Base-by-base conservation (phyloP, 805 yeast species). In the Schizosaccharomyces japonicus region DNA sequence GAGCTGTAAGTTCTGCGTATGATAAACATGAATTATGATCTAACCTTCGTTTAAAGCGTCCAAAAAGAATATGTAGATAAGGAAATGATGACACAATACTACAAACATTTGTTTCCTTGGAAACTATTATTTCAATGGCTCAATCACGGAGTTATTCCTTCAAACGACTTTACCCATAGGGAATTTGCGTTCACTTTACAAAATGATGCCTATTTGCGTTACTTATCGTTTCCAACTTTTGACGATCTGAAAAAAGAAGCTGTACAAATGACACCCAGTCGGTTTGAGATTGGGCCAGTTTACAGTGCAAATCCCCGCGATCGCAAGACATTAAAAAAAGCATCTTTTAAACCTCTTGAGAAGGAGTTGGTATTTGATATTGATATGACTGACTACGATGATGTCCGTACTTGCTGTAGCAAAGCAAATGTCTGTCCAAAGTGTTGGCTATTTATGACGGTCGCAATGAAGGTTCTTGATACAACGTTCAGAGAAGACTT, bases 331-430 rank as follows among this genome's bases (percentile, higher is more conserved):
- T 66, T 83, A 13, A 73, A 92, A 17, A 80, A 80, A 54, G 69
- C 69, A 28, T 78, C 81, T 21, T 73, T 84, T 77, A 76, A 74
- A 55, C 90, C 98, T 1, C 56, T 78, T 30, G 68, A 73, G 53
- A 90, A 90, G 60, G 98, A 90, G 60, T 67, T 90, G 50, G 94
- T 85, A 5, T 79, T 90, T 53, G 98, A 90, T 75, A 87, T 90
- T 53, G 98, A 90, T 77, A 74, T 90, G 68, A 90, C 95, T 25
- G 98, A 90, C 65, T 90, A 90, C 60, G 96, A 87, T 62, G 80
- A 77, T 25, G 72, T 82, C 54, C 75, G 98, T 63, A 87, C 95
- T 0, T 90, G 98, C 62, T 90, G 98, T 60, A 66, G 75, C 10
- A 85, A 80, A 40, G 83, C 94, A 1, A 71, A 68, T 32, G 84